These are phyloP conservation scores for Pterula multifida DNA, from an alignment of 1,284 basidiomycete genomes.

Conservation along the genomic window DNA sequence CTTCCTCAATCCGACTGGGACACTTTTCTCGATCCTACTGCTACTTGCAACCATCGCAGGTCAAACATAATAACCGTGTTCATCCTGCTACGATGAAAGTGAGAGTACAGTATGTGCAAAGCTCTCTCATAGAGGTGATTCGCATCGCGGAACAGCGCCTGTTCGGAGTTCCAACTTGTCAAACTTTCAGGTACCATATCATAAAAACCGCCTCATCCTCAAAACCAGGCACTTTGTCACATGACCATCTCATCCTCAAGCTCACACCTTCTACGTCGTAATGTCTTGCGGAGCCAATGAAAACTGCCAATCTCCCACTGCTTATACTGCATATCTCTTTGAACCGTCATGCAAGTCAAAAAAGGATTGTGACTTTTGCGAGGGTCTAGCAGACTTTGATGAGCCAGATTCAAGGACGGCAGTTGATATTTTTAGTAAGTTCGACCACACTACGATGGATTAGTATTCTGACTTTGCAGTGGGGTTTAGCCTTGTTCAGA, in stretches of 20 bases:
- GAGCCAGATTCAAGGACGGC: too few relatives aligned
- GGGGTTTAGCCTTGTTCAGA: conserved; percentile 26
- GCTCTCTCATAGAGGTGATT: conserved; percentile 5
- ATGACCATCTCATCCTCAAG: too few relatives aligned
- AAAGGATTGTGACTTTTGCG: not conserved
- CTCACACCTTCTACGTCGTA: too few relatives aligned
- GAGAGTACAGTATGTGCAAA: conserved; percentile 6
- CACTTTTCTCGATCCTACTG: not conserved
- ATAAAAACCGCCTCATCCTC: too few relatives aligned
- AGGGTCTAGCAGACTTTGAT: not conserved
- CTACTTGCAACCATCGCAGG: not conserved
- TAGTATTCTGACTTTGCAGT: not conserved
- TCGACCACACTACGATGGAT: too few relatives aligned
- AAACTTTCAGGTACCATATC: too few relatives aligned
- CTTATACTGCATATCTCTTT: not conserved
- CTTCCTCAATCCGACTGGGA: not conserved
- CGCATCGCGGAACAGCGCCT: conserved; percentile 7
- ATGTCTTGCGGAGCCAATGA: too few relatives aligned
- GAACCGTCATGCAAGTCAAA: conserved; percentile 2
- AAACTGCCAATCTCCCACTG: too few relatives aligned
- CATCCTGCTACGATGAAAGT: not conserved
- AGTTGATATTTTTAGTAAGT: too few relatives aligned
- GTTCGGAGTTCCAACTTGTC: too few relatives aligned
- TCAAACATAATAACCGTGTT: too few relatives aligned
- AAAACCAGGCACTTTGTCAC: too few relatives aligned